These are phyloP conservation scores for Nidularia sp. DNA, from an alignment of 768 basidiomycete genomes.

Conservation along the genomic window DNA sequence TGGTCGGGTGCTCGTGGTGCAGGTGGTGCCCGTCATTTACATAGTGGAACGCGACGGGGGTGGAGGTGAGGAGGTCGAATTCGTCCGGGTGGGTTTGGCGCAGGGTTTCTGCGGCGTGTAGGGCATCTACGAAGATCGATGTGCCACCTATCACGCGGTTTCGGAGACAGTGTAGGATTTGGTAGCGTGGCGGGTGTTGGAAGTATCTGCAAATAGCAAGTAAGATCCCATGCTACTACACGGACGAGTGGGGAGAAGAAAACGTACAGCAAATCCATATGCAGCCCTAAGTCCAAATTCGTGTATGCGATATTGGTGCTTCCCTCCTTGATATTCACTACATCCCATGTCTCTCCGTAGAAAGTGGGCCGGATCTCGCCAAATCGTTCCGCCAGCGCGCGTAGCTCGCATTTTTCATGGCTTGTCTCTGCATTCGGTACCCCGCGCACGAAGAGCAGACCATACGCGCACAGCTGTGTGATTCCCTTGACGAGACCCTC, in stretches of 20 bases:
- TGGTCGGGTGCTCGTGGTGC: slow-evolving; percentile 66
- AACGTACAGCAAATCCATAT: slow-evolving; percentile 88
- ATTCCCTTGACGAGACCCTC: slow-evolving; percentile 54
- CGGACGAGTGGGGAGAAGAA: background rate
- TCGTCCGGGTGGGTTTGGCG: slow-evolving; percentile 38
- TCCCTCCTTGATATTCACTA: slow-evolving; percentile 58
- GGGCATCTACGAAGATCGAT: slow-evolving; percentile 84
- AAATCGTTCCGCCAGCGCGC: slow-evolving; percentile 60
- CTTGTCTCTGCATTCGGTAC: slow-evolving; percentile 64
- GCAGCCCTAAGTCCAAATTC: slow-evolving; percentile 79
- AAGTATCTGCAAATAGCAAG: slow-evolving; percentile 61
- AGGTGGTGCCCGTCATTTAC: slow-evolving; percentile 87
- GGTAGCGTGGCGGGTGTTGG: slow-evolving; percentile 85
- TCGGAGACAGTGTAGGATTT: slow-evolving; percentile 86
- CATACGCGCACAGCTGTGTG: slow-evolving; percentile 65
- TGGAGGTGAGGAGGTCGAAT: slow-evolving; percentile 56
- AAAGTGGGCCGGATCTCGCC: slow-evolving; percentile 83
- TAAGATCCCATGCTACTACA: too few relatives aligned
- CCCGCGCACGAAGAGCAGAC: slow-evolving; percentile 65
- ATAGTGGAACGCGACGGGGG: slow-evolving; percentile 85
- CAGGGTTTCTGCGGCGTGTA: slow-evolving; percentile 58
- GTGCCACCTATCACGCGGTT: slow-evolving; percentile 81
- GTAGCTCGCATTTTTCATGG: slow-evolving; percentile 61
- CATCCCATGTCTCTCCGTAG: slow-evolving; percentile 89
- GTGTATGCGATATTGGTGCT: slow-evolving; percentile 95